A percentile compares a stretch with the other conserved stretches of the same genome.
These are phyloP conservation scores for Rehmannia glutinosa DNA, from an alignment of 257 asterid genomes.

Conservation along the genomic window DNA sequence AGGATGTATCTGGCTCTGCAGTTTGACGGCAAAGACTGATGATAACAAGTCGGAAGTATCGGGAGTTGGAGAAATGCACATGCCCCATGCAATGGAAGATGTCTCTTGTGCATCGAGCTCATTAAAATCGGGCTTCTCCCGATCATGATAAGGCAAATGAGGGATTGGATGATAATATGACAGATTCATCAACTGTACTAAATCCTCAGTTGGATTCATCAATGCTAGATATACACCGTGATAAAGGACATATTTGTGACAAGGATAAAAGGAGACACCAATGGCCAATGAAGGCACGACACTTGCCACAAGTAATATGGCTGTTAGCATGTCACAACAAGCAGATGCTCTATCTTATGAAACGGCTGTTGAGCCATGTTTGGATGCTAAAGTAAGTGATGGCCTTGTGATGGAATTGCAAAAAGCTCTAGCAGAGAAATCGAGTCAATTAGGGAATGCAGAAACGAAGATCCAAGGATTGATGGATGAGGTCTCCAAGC, in stretches of 20 bases:
- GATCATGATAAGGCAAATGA: constrained; percentile 54
- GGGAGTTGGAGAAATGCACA: constrained; percentile 50
- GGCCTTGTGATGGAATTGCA: constrained; percentile 47
- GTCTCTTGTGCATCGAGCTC: constrained; percentile 54
- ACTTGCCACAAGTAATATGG: constrained; percentile 67
- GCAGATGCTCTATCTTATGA: constrained; percentile 35
- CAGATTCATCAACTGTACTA: constrained; percentile 64
- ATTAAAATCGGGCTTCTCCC: constrained; percentile 39
- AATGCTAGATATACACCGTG: constrained; percentile 69
- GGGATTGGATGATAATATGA: constrained; percentile 74
- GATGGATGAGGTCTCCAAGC: constrained; percentile 59
- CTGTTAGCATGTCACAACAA: constrained; percentile 68
- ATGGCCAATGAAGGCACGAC: constrained; percentile 41
- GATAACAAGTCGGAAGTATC: constrained; percentile 57
- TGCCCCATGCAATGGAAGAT: constrained; percentile 55
- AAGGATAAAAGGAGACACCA: constrained; percentile 45
- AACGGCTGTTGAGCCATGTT: constrained; percentile 29
- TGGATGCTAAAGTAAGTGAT: constrained; percentile 37
- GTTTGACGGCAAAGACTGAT: constrained; percentile 42
- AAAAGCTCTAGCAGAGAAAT: constrained; percentile 54
- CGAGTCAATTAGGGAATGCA: constrained; percentile 52
- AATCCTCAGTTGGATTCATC: constrained; percentile 81
- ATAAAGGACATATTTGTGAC: constrained; percentile 45
- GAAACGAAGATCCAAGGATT: constrained; percentile 53
- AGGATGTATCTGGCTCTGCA: constrained; percentile 37